Evolutionary conservation across 495 filamentous ascomycete genomes (phyloP).

Genomic region (Talaromyces adpressus): DNA sequence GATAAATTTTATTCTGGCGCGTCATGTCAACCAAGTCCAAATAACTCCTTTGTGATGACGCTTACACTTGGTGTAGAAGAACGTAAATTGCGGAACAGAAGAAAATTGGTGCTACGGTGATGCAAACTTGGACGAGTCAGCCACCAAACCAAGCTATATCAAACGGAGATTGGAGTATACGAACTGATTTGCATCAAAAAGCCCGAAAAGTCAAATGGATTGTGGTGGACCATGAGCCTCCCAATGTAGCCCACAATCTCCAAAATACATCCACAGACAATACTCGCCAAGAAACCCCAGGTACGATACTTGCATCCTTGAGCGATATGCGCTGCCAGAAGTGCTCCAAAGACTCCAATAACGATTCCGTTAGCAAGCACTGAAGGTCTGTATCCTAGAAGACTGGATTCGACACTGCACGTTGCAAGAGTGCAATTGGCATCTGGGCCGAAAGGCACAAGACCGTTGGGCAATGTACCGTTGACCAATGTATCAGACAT

Average conservation of each 20-base stretch:
- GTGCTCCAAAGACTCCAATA: conserved; percentile 31
- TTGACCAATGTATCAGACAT: background rate
- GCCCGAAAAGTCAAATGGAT: conserved; percentile 37
- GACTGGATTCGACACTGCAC: conserved; percentile 12
- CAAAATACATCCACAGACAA: conserved; percentile 19
- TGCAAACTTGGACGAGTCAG: conserved; percentile 25
- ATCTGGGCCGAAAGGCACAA: background rate
- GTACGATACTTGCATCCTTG: conserved; percentile 31
- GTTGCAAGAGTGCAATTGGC: background rate
- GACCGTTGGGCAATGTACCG: background rate
- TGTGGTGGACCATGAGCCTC: conserved; percentile 35
- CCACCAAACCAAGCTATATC: background rate
- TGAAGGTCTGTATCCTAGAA: conserved; percentile 35
- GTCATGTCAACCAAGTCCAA: background rate
- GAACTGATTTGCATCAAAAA: conserved; percentile 43
- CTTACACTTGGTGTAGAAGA: conserved; percentile 34
- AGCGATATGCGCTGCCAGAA: conserved; percentile 18
- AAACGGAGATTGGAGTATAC: conserved; percentile 8
- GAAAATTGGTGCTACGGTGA: conserved; percentile 51
- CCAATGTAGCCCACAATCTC: conserved; percentile 42
- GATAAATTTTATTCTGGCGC: conserved; percentile 33
- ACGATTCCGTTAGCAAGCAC: conserved; percentile 36
- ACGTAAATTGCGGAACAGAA: conserved; percentile 54
- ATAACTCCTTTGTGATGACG: conserved; percentile 5
- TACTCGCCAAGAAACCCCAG: conserved; percentile 18